Evolutionary conservation across 495 filamentous ascomycete species (phyloP).

Genomic region (Emericellopsis terricola): DNA sequence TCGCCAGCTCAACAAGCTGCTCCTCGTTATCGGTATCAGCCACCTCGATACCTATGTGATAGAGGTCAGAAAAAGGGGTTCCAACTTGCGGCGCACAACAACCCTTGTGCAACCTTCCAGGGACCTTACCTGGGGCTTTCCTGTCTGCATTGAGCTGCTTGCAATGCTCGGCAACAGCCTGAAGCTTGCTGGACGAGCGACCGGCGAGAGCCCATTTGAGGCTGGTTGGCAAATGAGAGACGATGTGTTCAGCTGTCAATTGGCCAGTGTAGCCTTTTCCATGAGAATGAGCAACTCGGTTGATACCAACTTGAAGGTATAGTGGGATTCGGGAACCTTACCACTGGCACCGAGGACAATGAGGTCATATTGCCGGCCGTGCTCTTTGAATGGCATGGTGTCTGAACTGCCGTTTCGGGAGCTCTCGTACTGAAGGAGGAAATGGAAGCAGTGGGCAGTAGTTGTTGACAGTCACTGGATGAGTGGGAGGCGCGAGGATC

Average conservation of each 20-base stretch:
- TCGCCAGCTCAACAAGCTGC: slow-evolving; percentile 46
- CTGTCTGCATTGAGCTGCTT: slow-evolving; percentile 52
- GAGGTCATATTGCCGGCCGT: slow-evolving; percentile 56
- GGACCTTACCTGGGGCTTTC: slow-evolving; percentile 38
- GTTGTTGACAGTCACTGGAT: too few relatives aligned
- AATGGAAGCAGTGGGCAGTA: too few relatives aligned
- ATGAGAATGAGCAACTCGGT: too few relatives aligned
- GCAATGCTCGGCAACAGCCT: slow-evolving; percentile 44
- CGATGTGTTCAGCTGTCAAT: slow-evolving; percentile 59
- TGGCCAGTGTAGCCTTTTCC: slow-evolving; percentile 84
- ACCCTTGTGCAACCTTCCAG: too few relatives aligned
- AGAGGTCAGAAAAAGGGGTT: too few relatives aligned
- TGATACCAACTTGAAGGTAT: too few relatives aligned
- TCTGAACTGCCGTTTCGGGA: too few relatives aligned
- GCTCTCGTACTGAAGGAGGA: too few relatives aligned
- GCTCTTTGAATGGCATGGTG: slow-evolving; percentile 23
- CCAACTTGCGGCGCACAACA: background rate
- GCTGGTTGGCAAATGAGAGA: slow-evolving; percentile 52
- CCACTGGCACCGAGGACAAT: slow-evolving; percentile 60
- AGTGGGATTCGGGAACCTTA: too few relatives aligned
- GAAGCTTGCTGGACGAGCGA: slow-evolving; percentile 56
- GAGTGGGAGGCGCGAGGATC: too few relatives aligned
- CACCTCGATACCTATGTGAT: slow-evolving; percentile 35
- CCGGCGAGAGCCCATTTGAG: slow-evolving; percentile 85
- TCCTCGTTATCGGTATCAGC: slow-evolving; percentile 38